Evolutionary conservation across 352 stramenopile genomes (phyloP).

Genomic region (Pythium guiyangense): DNA sequence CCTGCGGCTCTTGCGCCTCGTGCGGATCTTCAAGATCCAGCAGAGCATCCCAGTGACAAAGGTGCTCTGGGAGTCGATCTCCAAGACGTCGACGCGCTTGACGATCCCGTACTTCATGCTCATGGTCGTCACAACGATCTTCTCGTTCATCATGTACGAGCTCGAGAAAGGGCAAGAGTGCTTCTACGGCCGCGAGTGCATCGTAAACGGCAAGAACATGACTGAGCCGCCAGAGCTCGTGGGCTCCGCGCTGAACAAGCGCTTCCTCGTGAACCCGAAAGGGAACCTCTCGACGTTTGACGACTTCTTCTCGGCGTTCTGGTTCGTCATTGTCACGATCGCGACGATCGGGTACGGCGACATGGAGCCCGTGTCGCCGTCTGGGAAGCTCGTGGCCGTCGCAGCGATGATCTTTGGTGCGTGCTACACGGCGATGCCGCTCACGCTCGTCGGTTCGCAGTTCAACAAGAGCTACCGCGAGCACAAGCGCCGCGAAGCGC

Average conservation of each 20-base stretch:
- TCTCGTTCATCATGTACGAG: constrained; percentile 79
- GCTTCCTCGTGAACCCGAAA: constrained; percentile 68
- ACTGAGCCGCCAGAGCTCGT: constrained; percentile 46
- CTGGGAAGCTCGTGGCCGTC: constrained; percentile 65
- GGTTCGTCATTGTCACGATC: constrained; percentile 82
- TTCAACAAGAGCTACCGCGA: constrained; percentile 83
- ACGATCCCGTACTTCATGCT: constrained; percentile 83
- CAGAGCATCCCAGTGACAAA: constrained; percentile 75
- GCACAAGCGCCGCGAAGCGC: constrained; percentile 66
- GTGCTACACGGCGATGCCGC: constrained; percentile 78
- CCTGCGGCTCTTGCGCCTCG: constrained; percentile 50
- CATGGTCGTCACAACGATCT: constrained; percentile 63
- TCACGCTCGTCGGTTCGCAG: constrained; percentile 74
- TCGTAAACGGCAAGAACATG: constrained; percentile 54
- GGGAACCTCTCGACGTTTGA: constrained; percentile 67
- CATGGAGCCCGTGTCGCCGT: constrained; percentile 63
- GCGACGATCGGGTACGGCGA: constrained; percentile 72
- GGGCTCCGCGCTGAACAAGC: constrained; percentile 52
- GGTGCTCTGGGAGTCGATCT: constrained; percentile 74
- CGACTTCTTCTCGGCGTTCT: constrained; percentile 81
- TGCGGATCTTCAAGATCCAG: constrained; percentile 77
- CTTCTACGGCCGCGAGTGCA: constrained; percentile 65
- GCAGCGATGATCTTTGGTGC: constrained; percentile 80
- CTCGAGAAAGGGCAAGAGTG: constrained; percentile 75
- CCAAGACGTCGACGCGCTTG: constrained; percentile 70